These are phyloP conservation scores for Neostapfia colusana DNA, from an alignment of 176 grass and related monocot species.

Conservation along the genomic window DNA sequence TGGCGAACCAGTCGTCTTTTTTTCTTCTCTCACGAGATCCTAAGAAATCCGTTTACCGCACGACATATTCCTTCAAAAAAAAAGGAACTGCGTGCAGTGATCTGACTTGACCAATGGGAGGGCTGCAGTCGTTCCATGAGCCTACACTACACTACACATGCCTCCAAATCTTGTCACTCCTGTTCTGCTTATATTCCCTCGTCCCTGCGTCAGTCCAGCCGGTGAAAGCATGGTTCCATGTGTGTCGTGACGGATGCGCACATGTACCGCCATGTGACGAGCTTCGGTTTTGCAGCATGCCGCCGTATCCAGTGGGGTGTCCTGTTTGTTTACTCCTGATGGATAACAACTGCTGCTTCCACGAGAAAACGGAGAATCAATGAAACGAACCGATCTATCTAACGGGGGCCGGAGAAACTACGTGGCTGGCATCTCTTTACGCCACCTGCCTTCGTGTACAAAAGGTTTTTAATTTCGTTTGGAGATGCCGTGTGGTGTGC, in stretches of 20 bases:
- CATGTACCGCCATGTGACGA: conserved; percentile 36
- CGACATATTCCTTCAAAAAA: neutral
- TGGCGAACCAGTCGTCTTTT: neutral
- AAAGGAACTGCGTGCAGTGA: neutral
- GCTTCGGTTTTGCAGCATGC: neutral
- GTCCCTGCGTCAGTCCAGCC: conserved; percentile 8
- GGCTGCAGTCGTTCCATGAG: neutral
- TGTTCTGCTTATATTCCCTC: neutral
- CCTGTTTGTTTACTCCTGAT: neutral
- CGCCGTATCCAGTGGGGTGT: neutral
- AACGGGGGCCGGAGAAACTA: neutral
- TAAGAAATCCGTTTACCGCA: neutral
- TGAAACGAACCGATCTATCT: conserved; percentile 13
- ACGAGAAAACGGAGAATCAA: conserved; percentile 11
- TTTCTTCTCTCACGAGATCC: neutral
- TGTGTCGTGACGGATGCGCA: conserved; percentile 27
- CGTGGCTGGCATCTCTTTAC: conserved; percentile 44
- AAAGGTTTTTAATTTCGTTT: neutral
- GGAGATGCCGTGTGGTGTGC: conserved; percentile 26
- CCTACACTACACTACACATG: neutral
- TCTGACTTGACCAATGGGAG: conserved; percentile 25
- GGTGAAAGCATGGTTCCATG: conserved; percentile 24
- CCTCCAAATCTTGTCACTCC: conserved; percentile 7
- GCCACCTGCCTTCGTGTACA: neutral
- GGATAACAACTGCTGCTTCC: neutral